Percentiles rank a stretch among this genome's conserved stretches.
Conservation (phyloP, 805 yeast genomes). For the Candida caryicola region DNA sequence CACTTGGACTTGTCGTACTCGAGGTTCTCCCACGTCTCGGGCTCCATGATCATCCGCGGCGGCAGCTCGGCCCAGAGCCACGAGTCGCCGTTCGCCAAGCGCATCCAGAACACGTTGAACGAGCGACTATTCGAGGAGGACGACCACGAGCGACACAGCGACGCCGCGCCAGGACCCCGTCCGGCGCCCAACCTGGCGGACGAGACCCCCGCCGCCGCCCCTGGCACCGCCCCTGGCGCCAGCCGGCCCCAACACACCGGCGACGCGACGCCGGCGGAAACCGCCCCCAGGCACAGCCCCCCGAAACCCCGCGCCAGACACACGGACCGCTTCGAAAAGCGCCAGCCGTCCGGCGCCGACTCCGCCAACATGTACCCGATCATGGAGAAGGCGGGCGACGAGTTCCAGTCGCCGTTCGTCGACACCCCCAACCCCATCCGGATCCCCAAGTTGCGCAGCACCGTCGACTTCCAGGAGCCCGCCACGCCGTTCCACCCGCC, state of each 20-base stretch:
- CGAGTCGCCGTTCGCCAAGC: conserved; percentile 29
- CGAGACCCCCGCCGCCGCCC: neutral
- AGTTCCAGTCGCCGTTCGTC: conserved; percentile 19
- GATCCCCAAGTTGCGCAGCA: conserved; percentile 4
- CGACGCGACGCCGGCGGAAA: neutral
- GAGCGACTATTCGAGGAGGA: neutral
- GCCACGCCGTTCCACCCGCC: neutral
- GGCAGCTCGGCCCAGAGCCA: conserved; percentile 3
- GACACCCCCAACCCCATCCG: conserved; percentile 8
- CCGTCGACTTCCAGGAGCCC: neutral
- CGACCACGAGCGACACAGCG: neutral
- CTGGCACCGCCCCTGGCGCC: neutral
- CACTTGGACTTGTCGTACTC: conserved; percentile 34
- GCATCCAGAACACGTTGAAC: conserved; percentile 18
- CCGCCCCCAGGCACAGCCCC: neutral
- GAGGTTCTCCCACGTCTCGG: conserved; percentile 33
- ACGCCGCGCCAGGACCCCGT: no score
- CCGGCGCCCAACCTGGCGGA: neutral
- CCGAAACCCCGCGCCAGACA: neutral
- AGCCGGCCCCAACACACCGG: neutral
- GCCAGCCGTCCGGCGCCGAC: neutral
- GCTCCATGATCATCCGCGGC: conserved; percentile 17
- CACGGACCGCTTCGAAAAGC: neutral
- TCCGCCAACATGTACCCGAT: conserved; percentile 4
- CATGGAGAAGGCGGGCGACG: conserved; percentile 7